A percentile compares a stretch with the other conserved stretches of the same genome.
These are phyloP conservation scores for Gymnopilus junonius DNA, from an alignment of 768 basidiomycete genomes.

Conservation along the genomic window DNA sequence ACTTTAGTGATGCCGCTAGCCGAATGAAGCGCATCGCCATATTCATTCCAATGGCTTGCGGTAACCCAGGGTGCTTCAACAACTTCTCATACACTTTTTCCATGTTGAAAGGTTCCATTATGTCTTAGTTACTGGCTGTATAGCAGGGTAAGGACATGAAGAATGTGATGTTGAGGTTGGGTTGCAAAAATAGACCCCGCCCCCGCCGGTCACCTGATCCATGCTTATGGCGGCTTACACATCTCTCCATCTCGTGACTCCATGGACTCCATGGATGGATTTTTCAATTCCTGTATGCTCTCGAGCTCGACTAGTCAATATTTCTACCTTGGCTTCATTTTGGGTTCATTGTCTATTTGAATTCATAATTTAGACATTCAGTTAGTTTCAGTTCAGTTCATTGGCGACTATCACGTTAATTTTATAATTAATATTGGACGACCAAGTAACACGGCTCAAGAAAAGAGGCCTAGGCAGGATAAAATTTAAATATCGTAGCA, in stretches of 20 bases:
- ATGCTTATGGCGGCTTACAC: background rate
- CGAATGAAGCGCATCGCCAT: conserved; percentile 2
- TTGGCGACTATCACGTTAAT: too few relatives aligned
- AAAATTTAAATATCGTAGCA: too few relatives aligned
- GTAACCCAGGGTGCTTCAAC: background rate
- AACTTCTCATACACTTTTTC: background rate
- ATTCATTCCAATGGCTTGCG: conserved; percentile 1
- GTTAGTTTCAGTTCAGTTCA: too few relatives aligned
- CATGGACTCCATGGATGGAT: conserved; percentile 6
- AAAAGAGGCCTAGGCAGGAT: too few relatives aligned
- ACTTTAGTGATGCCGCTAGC: background rate
- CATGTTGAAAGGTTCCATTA: background rate
- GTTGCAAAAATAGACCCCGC: background rate
- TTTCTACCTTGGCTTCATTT: too few relatives aligned
- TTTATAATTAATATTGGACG: too few relatives aligned
- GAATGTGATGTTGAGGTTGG: background rate
- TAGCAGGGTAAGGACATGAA: background rate
- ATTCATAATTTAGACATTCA: too few relatives aligned
- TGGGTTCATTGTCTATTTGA: too few relatives aligned
- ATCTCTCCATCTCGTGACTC: background rate
- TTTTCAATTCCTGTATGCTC: conserved; percentile 6
- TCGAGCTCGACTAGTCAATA: too few relatives aligned
- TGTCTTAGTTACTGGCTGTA: background rate
- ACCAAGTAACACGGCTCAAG: too few relatives aligned
- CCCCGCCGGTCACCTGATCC: too few relatives aligned